Base-by-base conservation (phyloP, 495 filamentous ascomycete species). In the Saxispiralis lemnorum region DNA sequence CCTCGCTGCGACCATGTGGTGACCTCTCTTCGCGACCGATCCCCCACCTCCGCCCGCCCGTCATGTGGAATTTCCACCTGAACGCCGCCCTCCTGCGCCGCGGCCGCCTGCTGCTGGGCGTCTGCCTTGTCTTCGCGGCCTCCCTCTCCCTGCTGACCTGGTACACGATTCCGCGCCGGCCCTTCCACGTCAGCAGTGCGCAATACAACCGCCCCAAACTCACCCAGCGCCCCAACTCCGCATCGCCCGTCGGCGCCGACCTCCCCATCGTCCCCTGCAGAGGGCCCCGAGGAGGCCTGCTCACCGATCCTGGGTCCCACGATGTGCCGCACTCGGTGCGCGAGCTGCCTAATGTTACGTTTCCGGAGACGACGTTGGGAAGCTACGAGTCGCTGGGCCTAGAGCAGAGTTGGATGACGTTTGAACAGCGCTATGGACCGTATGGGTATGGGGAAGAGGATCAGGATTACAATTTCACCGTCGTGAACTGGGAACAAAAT, bases 351-450 rank as follows among this genome's bases (percentile, higher is more conserved):
- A 18, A 31, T 24, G 10, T 28, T 20, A 15, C 15, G 5, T 44
- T 28, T 10, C 42, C 42, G 7, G 20, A 44, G 19, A 16, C 34
- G 19, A 44, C 42, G 5, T 21, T 7, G 14, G 42, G 42, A 2
- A 36, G 31, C 11, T 44, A 44, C 32, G 17, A 24, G 7, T n/a
- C 31, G 17, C 32, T 44, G 30, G 42, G 42, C 1, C 17, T 44
- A 16, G 42, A 44, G 34, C 16, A 44, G 20, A n/a, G 31, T 7
- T 44, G 42, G 42, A 44, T 44, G 42, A 44, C 42, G 15, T 36
- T 44, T 30, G 14, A 14, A 2, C 32, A 44, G 16, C 42, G 42
- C 7, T 44, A 37, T 24, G 16, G n/a, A 10, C 32, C 42, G 16
- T 44, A 44, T 18, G 42, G 42, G 6, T 44, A 38, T 18, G 30